A percentile compares a stretch with the other conserved stretches of the same genome.
phyloP scores from a whole-genome alignment of 2,329 filamentous ascomycete species.

The Talaromyces sp. region DNA sequence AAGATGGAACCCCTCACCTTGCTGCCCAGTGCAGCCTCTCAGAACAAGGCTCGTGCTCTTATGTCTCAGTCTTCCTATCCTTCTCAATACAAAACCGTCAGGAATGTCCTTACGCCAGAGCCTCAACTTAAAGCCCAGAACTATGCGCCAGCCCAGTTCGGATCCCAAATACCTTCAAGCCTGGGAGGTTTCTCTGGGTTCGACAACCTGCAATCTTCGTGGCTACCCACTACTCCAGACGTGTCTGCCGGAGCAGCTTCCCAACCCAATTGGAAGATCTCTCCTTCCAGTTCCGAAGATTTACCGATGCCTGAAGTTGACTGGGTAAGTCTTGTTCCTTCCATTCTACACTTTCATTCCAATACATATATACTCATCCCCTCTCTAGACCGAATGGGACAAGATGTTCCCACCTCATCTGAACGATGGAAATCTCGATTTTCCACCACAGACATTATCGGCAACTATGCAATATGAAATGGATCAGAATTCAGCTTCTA shows the following conservation, averaged over 20 bases:
- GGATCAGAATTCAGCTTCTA: slow-evolving; percentile 8
- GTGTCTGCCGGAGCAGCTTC: slow-evolving; percentile 18
- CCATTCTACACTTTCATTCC: neutral
- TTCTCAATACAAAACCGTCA: neutral
- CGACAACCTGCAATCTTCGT: neutral
- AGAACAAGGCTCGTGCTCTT: slow-evolving; percentile 3
- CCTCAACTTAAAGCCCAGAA: neutral
- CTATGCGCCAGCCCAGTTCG: neutral
- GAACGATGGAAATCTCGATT: slow-evolving; percentile 53
- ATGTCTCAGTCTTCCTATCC: slow-evolving; percentile 4
- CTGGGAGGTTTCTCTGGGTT: neutral
- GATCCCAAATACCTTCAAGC: neutral
- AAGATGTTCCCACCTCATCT: slow-evolving; percentile 40
- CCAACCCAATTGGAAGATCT: neutral
- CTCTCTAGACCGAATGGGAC: slow-evolving; percentile 33
- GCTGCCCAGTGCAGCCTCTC: neutral
- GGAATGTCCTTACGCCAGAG: neutral
- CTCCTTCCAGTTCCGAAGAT: slow-evolving; percentile 23
- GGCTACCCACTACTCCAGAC: slow-evolving; percentile 15
- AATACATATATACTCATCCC: neutral
- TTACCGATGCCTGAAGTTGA: slow-evolving; percentile 56
- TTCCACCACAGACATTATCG: slow-evolving; percentile 36
- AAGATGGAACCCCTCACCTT: slow-evolving; percentile 5
- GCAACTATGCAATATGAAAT: slow-evolving; percentile 21
- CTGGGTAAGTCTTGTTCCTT: slow-evolving; percentile 53